Conservation (phyloP, 352 stramenopile genomes). For the Globisporangium spinosum region DNA sequence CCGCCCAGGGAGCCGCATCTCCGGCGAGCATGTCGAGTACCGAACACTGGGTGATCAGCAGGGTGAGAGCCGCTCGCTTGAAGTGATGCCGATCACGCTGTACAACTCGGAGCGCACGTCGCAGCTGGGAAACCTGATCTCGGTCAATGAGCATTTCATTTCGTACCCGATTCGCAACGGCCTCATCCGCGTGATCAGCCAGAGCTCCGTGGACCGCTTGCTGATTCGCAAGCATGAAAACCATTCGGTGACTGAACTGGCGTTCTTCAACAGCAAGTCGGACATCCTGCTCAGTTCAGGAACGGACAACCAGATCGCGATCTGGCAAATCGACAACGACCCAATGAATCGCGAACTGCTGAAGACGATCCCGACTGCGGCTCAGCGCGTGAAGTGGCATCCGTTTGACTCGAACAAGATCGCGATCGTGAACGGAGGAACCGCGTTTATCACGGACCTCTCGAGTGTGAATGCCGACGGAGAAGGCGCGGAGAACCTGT, state of each 20-base stretch:
- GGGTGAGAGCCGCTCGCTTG: constrained; percentile 53
- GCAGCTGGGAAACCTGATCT: constrained; percentile 69
- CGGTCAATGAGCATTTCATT: constrained; percentile 83
- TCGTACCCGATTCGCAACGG: constrained; percentile 85
- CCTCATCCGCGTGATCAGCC: constrained; percentile 79
- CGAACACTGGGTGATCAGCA: constrained; percentile 32
- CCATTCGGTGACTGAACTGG: constrained; percentile 64
- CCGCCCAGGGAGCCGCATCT: constrained; percentile 48
- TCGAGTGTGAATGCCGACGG: constrained; percentile 37
- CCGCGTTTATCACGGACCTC: constrained; percentile 63
- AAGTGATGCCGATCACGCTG: constrained; percentile 81
- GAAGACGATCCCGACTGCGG: constrained; percentile 51
- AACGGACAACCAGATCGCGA: constrained; percentile 69
- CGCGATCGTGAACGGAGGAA: constrained; percentile 59
- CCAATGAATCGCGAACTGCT: constrained; percentile 67
- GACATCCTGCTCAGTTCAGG: constrained; percentile 64
- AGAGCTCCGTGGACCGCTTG: constrained; percentile 70
- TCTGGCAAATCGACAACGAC: constrained; percentile 66
- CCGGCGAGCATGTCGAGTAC: constrained; percentile 55
- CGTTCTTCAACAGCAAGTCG: constrained; percentile 71
- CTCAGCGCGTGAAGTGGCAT: constrained; percentile 80
- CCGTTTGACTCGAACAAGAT: constrained; percentile 72
- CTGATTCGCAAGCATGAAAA: constrained; percentile 76
- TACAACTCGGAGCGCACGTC: constrained; percentile 77
- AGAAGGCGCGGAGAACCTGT: constrained; percentile 50